Percentiles rank a stretch among this genome's conserved stretches.
Evolutionary conservation across 2,329 filamentous ascomycete species (phyloP).

Genomic region (Ophiocordyceps robertsii): DNA sequence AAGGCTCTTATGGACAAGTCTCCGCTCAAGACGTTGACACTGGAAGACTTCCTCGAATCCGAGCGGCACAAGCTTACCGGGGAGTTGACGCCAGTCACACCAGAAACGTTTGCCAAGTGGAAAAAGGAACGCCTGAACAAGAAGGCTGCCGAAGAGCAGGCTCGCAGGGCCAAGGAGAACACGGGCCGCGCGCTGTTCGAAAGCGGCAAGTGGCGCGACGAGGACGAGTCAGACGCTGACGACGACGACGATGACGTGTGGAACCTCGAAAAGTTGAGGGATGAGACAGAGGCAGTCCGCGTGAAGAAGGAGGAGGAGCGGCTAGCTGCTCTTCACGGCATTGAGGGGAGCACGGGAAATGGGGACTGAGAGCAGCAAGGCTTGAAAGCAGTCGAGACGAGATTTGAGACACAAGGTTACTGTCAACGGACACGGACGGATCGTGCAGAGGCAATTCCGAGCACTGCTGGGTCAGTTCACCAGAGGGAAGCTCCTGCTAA

Average conservation of each 20-base stretch:
- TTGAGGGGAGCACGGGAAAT: not conserved
- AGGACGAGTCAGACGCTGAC: conserved; percentile 47
- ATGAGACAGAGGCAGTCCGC: conserved; percentile 69
- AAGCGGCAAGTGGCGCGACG: conserved; percentile 79
- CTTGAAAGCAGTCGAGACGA: conserved; percentile 3
- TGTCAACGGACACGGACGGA: not conserved
- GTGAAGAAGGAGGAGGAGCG: conserved; percentile 68
- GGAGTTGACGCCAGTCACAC: conserved; percentile 82
- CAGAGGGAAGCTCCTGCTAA: conserved; percentile 4
- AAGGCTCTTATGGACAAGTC: conserved; percentile 95
- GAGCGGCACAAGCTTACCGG: conserved; percentile 93
- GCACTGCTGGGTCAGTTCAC: conserved; percentile 8
- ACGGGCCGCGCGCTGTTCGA: conserved; percentile 94
- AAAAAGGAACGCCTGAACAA: conserved; percentile 90
- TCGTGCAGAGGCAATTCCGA: conserved; percentile 12
- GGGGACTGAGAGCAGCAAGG: conserved; percentile 5
- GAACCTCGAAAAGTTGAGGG: conserved; percentile 71
- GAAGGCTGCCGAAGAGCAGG: conserved; percentile 89
- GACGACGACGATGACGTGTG: conserved; percentile 54
- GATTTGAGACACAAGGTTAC: not conserved
- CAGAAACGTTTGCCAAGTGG: conserved; percentile 90
- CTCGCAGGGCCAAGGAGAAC: conserved; percentile 82
- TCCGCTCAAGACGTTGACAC: conserved; percentile 80
- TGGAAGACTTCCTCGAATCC: conserved; percentile 94
- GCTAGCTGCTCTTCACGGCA: conserved; percentile 21